Base-by-base conservation (phyloP, 495 filamentous ascomycete species). In the Daldinia vernicosa region DNA sequence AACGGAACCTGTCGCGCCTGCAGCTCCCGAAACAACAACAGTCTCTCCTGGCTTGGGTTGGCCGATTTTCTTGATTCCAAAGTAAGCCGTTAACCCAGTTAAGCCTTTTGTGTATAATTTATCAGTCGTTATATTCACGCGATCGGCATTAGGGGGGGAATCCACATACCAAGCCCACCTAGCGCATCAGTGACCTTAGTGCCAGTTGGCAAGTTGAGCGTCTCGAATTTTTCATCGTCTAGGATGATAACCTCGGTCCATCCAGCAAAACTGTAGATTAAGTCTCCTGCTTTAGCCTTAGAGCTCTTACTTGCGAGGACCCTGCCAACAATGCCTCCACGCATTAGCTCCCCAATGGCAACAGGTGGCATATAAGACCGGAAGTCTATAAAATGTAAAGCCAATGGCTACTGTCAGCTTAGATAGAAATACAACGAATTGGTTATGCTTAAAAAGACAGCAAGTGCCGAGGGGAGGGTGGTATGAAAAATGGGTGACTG, bases 341-440 rank as follows among this genome's bases (percentile, higher is more conserved):
- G 88, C 91, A 95, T 94, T 11, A 87, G 82, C 64, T 85, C 85
- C 73, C 88, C 89, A 63, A 88, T 82, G 57, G 86, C 79, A 7
- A 93, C 89, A 7, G 92, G 89, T 0, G 88, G 84, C 12, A 89
- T 76, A 80, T 93, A 94, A 14, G 89, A 90, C 37, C 90, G 83
- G 51, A 83, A 83, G 71, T 87, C 87, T 69, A 24, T 1, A 30
- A 1, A 8, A 40, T n/a, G 12, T 4, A 11, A 17, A 40, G 17
- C 43, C 43, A 47, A 24, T 2, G 8, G 43, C 47, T 43, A 14
- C 33, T 19, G 52, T 28, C 43, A 24, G 43, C 7, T 12, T 24
- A 1, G 43, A 9, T 22, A 47, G 9, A 5, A 40, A 17, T 12
- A 17, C 17, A 40, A 8, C 32, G 2, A 2, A 2, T 33, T 11